Percentiles rank a stretch among this genome's conserved stretches.
Conservation (phyloP, 75 land plant species). For the Selaginella tamariscina region DNA sequence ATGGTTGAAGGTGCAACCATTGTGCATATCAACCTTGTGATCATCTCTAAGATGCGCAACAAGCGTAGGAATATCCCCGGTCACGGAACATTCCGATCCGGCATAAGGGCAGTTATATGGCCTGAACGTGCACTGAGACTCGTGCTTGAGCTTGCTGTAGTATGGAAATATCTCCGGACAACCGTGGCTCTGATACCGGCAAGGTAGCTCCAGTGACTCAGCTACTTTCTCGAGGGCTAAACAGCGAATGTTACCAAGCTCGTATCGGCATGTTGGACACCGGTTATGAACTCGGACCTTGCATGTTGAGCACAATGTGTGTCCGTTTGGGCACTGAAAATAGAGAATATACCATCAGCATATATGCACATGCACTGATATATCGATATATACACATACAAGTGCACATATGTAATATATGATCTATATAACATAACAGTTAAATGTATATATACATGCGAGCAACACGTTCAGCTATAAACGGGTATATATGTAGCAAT, state of each 20-base stretch:
- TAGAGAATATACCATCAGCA: background rate
- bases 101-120: constrained; percentile 93
- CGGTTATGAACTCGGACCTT: constrained; percentile 82
- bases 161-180: constrained; percentile 89
- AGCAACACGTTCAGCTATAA: no score
- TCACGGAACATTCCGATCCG: constrained; percentile 77
- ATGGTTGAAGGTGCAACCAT: constrained; percentile 71
- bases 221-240: constrained; percentile 90
- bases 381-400: background rate
- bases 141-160: constrained; percentile 84
- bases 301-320: constrained; percentile 82
- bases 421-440: no score
- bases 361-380: constrained; percentile 3
- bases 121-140: constrained; percentile 69
- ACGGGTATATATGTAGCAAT: no score
- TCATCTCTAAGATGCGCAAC: constrained; percentile 76
- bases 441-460: no score
- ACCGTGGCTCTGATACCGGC: constrained; percentile 56
- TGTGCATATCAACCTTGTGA: constrained; percentile 88
- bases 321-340: constrained; percentile 86
- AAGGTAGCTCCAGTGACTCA: constrained; percentile 82
- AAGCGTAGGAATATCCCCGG: constrained; percentile 66
- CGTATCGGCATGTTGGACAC: constrained; percentile 90
- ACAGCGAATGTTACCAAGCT: constrained; percentile 88
- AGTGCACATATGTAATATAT: no score